A percentile compares a stretch with the other conserved stretches of the same genome.
These are phyloP conservation scores for Coccomyxa sp. DNA, from an alignment of 139 green algal genomes.

Conservation along the genomic window DNA sequence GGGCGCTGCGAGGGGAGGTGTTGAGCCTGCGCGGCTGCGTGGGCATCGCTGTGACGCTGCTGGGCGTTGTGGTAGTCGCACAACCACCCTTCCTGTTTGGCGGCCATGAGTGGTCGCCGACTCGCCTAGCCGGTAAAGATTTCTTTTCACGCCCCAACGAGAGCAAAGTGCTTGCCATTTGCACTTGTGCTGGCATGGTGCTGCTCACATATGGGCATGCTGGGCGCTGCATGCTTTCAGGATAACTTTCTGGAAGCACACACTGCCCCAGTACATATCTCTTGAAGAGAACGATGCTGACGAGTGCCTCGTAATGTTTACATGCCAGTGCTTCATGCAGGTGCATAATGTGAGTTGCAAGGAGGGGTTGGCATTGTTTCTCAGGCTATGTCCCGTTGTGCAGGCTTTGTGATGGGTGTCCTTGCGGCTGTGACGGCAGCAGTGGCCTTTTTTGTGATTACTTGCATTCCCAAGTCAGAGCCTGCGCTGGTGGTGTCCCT, in stretches of 20 bases:
- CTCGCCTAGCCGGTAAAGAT: neutral
- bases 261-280: neutral
- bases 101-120: neutral
- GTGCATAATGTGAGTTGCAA: neutral
- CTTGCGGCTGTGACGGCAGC: slow-evolving; percentile 11
- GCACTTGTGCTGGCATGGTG: no score
- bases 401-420: neutral
- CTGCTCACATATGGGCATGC: no score
- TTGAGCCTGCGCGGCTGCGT: slow-evolving; percentile 9
- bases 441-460: neutral
- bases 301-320: neutral
- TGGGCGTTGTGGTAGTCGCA: slow-evolving; percentile 24
- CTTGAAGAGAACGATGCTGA: neutral
- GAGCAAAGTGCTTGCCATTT: neutral
- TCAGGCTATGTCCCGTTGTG: neutral
- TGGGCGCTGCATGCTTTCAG: no score
- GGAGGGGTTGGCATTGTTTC: neutral
- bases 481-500: slow-evolving; percentile 5
- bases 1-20: slow-evolving; percentile 15
- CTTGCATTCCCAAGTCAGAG: slow-evolving; percentile 1
- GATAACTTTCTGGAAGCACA: neutral
- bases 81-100: slow-evolving; percentile 32
- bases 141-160: neutral
- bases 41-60: slow-evolving; percentile 23
- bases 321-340: neutral